Conservation (phyloP, 192 early-diverging fungal species). For the Funneliformis geosporum region DNA sequence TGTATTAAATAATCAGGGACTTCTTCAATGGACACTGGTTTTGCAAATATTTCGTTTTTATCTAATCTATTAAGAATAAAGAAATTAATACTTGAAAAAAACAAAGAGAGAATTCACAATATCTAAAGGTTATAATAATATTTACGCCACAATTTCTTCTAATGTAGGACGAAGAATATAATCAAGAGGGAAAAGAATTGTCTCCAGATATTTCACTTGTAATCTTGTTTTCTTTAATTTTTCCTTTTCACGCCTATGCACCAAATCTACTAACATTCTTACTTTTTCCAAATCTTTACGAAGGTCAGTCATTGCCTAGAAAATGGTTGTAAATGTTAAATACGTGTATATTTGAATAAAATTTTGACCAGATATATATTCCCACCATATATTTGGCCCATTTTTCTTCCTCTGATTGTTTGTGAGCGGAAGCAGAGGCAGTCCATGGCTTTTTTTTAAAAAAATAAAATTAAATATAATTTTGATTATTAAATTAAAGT, state of each 20-base stretch:
- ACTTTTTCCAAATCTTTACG: conserved; percentile 89
- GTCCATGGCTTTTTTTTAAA: conserved; percentile 78
- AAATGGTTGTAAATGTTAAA: background rate
- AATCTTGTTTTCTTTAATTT: conserved; percentile 63
- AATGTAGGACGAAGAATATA: conserved; percentile 65
- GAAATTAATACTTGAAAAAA: background rate
- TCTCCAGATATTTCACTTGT: conserved; percentile 67
- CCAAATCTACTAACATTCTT: conserved; percentile 79
- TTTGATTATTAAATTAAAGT: background rate
- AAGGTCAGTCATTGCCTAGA: conserved; percentile 49
- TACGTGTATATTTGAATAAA: background rate
- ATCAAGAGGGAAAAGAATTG: conserved; percentile 70
- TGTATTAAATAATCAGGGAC: conserved; percentile 50
- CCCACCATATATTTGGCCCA: conserved; percentile 63
- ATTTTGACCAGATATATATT: conserved; percentile 11
- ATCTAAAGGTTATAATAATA: background rate
- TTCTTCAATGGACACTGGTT: conserved; percentile 53
- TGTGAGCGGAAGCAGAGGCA: conserved; percentile 73
- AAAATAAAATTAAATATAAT: background rate
- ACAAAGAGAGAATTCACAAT: background rate
- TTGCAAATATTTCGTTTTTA: conserved; percentile 44
- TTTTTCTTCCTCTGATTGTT: conserved; percentile 78
- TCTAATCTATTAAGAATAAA: conserved; percentile 36
- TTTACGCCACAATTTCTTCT: conserved; percentile 67
- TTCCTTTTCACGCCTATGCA: conserved; percentile 70